Base-by-base conservation (phyloP, 805 yeast species). In the Pichia deserticola region DNA sequence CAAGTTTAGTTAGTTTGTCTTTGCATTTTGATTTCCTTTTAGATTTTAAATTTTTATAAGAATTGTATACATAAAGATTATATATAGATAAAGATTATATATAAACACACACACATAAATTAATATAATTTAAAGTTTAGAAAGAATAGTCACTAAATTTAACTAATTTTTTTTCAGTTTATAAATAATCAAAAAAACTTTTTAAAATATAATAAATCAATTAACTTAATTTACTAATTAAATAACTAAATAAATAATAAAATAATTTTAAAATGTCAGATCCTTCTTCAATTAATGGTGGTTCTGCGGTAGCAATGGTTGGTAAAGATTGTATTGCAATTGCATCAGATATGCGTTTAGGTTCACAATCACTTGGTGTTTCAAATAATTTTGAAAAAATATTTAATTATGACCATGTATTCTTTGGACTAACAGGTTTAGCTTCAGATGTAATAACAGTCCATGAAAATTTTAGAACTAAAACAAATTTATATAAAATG, bases 301-400 rank as follows among this genome's bases (percentile, higher is more conserved):
- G 99, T 70, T 78, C 96, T 55, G 96, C 96, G 47, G 95, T 95
- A 35, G 99, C 99, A 56, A 93, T 93, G 99, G 84, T 84, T 29
- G 99, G 99, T 61, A 90, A 95, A 65, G 97, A 89, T 59, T 93
- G 99, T 75, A 90, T 93, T 49, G 99, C 98, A 33, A 89, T 93
- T 61, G 99, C 97, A 4, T 84, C 93, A 60, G 99, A 93, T 70
- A 74, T 93, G 63, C 83, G 98, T 62, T 74, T 93, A 54, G 99
- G 99, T 27, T 81, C 82, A 66, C 99, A 93, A 68, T 87, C 96
- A 7, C 74, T 93, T 28, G 97, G 98, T 49, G 81, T 93, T 43
- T 75, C 97, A 44, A 89, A 89, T 67, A 84, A 89, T 62, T 95
- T 93, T 67, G 97, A 93, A 63, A 93, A 93, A 73, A 76, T 93